Percentiles rank a stretch among this genome's conserved stretches.
phyloP scores from a whole-genome alignment of 2,329 filamentous ascomycete genomes.

The Aspergillus awamori region DNA sequence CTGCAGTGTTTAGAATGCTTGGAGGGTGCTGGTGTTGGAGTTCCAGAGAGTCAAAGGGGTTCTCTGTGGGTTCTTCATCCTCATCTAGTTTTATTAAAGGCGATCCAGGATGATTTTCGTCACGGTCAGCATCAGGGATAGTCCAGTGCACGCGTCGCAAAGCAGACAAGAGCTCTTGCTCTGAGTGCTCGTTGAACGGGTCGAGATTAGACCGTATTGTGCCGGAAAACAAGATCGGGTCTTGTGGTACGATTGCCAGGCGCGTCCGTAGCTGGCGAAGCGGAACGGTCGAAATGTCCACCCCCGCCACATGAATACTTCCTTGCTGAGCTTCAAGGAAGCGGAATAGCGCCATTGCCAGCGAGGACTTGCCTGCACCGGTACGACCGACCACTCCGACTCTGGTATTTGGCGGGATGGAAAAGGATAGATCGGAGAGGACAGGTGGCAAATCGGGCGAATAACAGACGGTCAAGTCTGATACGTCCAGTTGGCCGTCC shows the following conservation, averaged over 20 bases:
- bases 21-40: not conserved
- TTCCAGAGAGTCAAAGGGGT: not conserved
- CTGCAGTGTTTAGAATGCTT: slow-evolving; percentile 48
- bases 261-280: slow-evolving; percentile 65
- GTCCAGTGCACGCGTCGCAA: slow-evolving; percentile 68
- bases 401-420: slow-evolving; percentile 11
- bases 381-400: slow-evolving; percentile 29
- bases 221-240: slow-evolving; percentile 78
- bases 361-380: slow-evolving; percentile 32
- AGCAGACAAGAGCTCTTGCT: slow-evolving; percentile 67
- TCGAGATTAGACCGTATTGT: slow-evolving; percentile 76
- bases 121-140: not conserved
- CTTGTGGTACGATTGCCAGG: slow-evolving; percentile 77
- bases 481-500: slow-evolving; percentile 69
- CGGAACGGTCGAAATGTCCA: slow-evolving; percentile 50
- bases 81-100: not conserved
- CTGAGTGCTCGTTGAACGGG: slow-evolving; percentile 69
- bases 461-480: slow-evolving; percentile 70
- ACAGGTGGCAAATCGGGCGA: slow-evolving; percentile 62
- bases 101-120: not conserved
- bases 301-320: slow-evolving; percentile 26
- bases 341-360: slow-evolving; percentile 29
- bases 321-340: slow-evolving; percentile 24
- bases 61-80: not conserved
- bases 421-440: slow-evolving; percentile 14